Evolutionary conservation across 176 grass and related monocot genomes (phyloP).

Genomic region (Zizania latifolia): DNA sequence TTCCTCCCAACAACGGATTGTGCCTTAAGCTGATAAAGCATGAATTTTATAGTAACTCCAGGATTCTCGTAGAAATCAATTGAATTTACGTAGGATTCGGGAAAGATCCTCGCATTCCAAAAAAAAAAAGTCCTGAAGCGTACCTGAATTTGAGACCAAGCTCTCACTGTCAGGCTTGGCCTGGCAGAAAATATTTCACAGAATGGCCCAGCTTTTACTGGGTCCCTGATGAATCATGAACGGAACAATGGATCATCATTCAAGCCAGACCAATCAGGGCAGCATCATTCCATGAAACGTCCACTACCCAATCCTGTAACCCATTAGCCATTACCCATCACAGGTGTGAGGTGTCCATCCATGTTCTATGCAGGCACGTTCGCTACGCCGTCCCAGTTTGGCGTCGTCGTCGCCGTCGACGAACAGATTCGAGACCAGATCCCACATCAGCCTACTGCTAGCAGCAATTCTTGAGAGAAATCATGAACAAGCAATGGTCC

Average conservation of each 20-base stretch:
- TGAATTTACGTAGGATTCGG: no score
- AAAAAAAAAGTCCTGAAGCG: no score
- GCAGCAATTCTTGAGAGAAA: neutral
- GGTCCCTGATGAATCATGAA: neutral
- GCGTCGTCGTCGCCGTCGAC: neutral
- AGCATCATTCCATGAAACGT: neutral
- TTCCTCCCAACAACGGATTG: no score
- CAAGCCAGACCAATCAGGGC: neutral
- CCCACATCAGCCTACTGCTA: neutral
- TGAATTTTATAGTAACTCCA: no score
- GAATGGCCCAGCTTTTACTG: neutral
- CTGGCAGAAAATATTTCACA: no score
- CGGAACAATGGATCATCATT: neutral
- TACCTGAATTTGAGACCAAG: no score
- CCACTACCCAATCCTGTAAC: neutral
- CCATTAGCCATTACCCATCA: no score
- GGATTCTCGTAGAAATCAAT: no score
- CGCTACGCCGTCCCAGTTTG: neutral
- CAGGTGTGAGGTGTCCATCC: neutral
- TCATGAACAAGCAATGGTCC: constrained; percentile 1
- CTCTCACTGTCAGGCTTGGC: no score
- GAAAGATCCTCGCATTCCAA: no score
- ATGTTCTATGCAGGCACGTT: neutral
- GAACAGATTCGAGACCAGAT: constrained; percentile 7
- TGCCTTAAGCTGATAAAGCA: no score